These are phyloP conservation scores for Rhynchosporium graminicola DNA, from an alignment of 2,329 filamentous ascomycete genomes.

Conservation along the genomic window DNA sequence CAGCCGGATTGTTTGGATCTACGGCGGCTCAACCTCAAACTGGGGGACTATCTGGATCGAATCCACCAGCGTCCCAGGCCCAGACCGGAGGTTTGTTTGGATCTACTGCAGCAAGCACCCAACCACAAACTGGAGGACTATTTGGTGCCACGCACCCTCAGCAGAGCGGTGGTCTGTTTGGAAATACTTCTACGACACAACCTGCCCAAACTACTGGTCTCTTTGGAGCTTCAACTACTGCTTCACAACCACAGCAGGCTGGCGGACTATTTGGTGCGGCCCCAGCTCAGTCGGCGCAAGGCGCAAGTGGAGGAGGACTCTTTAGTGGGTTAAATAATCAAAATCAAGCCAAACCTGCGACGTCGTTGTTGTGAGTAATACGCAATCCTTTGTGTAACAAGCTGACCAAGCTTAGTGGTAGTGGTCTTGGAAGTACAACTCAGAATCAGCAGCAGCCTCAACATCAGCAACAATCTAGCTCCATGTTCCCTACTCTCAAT, in stretches of 20 bases:
- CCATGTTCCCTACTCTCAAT: conserved; percentile 30
- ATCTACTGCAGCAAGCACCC: conserved; percentile 25
- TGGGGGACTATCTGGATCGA: conserved; percentile 40
- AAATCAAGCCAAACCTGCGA: conserved; percentile 37
- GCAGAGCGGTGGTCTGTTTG: conserved; percentile 34
- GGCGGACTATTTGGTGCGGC: conserved; percentile 32
- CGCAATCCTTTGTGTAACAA: neutral
- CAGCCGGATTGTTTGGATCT: conserved; percentile 41
- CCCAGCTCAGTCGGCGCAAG: conserved; percentile 25
- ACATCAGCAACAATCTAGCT: conserved; percentile 23
- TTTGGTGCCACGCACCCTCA: conserved; percentile 33
- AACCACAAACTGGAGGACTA: conserved; percentile 34
- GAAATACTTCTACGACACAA: conserved; percentile 29
- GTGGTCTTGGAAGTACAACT: conserved; percentile 22
- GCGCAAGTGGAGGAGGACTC: conserved; percentile 36
- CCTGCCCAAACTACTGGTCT: conserved; percentile 34
- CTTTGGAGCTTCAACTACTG: conserved; percentile 35
- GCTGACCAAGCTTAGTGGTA: conserved; percentile 32
- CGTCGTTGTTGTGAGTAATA: conserved; percentile 38
- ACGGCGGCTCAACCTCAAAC: conserved; percentile 29
- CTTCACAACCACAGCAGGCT: conserved; percentile 29
- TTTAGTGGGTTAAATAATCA: conserved; percentile 38
- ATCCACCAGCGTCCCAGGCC: conserved; percentile 25
- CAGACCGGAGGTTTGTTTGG: conserved; percentile 40
- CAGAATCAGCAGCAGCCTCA: conserved; percentile 36